These are phyloP conservation scores for Gleditsia sinensis DNA, from an alignment of 306 rosid species.

Conservation along the genomic window DNA sequence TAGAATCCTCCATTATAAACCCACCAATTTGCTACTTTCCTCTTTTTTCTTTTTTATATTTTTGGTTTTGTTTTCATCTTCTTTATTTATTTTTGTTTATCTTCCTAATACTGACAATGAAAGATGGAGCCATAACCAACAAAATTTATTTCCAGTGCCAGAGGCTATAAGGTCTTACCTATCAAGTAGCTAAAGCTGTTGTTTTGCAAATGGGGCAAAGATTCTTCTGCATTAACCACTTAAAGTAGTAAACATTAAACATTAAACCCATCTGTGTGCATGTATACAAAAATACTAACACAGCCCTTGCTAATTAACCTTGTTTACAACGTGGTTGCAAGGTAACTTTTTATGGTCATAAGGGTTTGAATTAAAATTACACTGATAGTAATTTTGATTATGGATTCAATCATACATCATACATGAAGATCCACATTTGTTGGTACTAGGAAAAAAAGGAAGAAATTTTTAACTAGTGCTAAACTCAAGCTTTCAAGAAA, in stretches of 20 bases:
- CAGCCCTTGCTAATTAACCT: background rate
- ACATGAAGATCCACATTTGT: background rate
- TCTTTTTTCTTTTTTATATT: background rate
- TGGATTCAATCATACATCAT: background rate
- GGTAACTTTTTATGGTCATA: no score
- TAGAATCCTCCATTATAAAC: constrained; percentile 14
- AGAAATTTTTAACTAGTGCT: background rate
- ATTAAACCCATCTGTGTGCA: no score
- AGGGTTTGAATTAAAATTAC: no score
- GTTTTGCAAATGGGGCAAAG: no score
- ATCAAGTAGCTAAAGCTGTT: constrained; percentile 61
- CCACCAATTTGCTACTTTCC: constrained; percentile 36
- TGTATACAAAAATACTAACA: no score
- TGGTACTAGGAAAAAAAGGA: background rate
- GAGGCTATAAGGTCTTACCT: constrained; percentile 24
- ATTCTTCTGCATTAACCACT: constrained; percentile 78
- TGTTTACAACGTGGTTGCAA: background rate
- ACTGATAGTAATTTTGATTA: no score
- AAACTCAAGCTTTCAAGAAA: background rate
- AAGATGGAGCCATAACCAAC: constrained; percentile 26
- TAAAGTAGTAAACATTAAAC: no score
- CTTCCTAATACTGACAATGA: constrained; percentile 5
- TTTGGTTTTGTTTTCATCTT: background rate
- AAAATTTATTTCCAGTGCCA: constrained; percentile 30
- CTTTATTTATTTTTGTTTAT: no score